Evolutionary conservation across 2,329 filamentous ascomycete genomes (phyloP).

Genomic region (Nemania serpens): DNA sequence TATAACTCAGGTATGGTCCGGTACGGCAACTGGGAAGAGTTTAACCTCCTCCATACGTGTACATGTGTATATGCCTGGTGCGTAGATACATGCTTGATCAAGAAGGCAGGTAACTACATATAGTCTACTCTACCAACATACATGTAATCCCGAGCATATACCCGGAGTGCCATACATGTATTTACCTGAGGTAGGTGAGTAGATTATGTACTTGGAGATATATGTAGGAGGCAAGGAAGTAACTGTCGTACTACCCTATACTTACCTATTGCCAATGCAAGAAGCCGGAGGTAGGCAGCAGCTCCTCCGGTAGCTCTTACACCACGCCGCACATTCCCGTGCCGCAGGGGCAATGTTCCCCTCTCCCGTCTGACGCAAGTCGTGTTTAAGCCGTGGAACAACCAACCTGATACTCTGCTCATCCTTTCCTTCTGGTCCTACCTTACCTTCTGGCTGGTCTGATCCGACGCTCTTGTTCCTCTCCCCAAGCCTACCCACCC

Average conservation of each 20-base stretch:
- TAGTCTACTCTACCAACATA: no score
- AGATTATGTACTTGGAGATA: no score
- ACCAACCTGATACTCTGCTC: conserved; percentile 2
- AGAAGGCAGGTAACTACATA: no score
- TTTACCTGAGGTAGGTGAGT: no score
- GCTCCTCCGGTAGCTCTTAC: conserved; percentile 8
- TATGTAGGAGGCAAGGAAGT: no score
- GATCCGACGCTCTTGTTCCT: background rate
- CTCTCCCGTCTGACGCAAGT: conserved; percentile 11
- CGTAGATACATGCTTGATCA: no score
- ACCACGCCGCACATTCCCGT: conserved; percentile 16
- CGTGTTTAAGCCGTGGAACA: conserved; percentile 17
- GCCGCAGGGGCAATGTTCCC: conserved; percentile 1
- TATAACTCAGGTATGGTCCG: background rate
- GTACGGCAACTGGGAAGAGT: no score
- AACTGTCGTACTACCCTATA: no score
- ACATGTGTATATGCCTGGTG: no score
- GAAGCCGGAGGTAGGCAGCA: background rate
- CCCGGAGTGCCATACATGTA: no score
- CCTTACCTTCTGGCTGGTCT: background rate
- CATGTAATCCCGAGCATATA: no score
- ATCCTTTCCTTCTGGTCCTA: conserved; percentile 12
- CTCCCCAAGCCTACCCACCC: background rate
- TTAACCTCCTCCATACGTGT: background rate
- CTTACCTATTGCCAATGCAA: background rate